Conservation (phyloP, 2,329 filamentous ascomycete genomes). For the Fusarium palustre region DNA sequence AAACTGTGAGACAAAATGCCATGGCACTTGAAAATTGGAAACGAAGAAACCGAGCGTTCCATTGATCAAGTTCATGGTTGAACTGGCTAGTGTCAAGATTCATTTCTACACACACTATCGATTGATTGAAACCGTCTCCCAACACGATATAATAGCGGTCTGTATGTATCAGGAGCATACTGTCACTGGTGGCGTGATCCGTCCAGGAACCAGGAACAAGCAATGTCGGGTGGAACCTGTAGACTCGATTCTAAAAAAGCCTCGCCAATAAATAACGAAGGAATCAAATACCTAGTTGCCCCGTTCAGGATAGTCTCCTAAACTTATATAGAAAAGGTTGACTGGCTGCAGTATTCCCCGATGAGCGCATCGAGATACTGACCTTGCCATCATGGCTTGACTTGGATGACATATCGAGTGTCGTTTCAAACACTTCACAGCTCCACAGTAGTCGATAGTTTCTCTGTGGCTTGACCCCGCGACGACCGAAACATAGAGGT, state of each 20-base stretch:
- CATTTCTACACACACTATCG: not conserved
- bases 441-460: not conserved
- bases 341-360: not conserved
- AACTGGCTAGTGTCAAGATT: constrained; percentile 15
- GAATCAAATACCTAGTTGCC: not conserved
- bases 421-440: constrained; percentile 17
- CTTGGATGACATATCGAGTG: constrained; percentile 9
- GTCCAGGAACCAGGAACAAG: constrained; percentile 43
- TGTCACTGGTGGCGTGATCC: constrained; percentile 31
- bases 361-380: not conserved
- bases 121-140: constrained; percentile 8
- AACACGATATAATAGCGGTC: constrained; percentile 25
- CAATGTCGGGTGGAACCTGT: constrained; percentile 12
- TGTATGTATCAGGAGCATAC: constrained; percentile 28
- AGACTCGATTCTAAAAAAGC: constrained; percentile 22
- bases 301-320: not conserved
- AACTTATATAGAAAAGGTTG: not conserved
- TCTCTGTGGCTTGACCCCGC: constrained; percentile 23
- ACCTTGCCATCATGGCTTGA: constrained; percentile 1
- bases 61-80: not conserved
- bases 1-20: constrained; percentile 2
- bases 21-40: not conserved
- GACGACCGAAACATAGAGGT: constrained; percentile 8
- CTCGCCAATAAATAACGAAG: not conserved
- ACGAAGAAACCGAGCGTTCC: not conserved